Evolutionary conservation across 1,284 basidiomycete genomes (phyloP).

Genomic region (Fomes fomentarius): DNA sequence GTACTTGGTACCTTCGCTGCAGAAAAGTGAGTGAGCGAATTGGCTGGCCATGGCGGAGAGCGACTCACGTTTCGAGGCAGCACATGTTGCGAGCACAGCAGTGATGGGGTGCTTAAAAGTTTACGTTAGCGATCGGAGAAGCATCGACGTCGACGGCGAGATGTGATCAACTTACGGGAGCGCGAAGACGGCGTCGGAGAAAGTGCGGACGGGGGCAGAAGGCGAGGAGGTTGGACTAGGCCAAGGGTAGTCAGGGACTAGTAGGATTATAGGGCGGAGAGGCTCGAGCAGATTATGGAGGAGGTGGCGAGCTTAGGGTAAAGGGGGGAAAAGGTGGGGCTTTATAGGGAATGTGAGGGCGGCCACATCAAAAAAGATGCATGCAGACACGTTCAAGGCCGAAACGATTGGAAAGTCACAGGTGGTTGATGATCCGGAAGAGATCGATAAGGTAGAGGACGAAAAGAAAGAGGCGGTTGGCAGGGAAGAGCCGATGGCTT

Average conservation of each 20-base stretch:
- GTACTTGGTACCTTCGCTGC: conserved; percentile 74
- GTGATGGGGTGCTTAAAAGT: conserved; percentile 23
- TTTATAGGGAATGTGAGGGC: conserved; percentile 19
- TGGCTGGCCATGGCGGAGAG: conserved; percentile 17
- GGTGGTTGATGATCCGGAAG: conserved; percentile 33
- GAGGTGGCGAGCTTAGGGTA: conserved; percentile 22
- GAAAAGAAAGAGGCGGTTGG: conserved; percentile 19
- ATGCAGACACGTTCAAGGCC: conserved; percentile 23
- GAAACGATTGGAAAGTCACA: conserved; percentile 28
- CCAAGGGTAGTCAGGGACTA: too few relatives aligned
- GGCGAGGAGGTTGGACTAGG: not conserved
- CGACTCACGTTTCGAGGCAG: conserved; percentile 69
- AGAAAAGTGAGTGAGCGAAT: conserved; percentile 21
- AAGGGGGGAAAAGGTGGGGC: conserved; percentile 1
- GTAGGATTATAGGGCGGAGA: conserved; percentile 24
- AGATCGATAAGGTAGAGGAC: conserved; percentile 31
- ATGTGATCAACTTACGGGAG: conserved; percentile 23
- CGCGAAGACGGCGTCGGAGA: conserved; percentile 5
- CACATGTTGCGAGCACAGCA: conserved; percentile 53
- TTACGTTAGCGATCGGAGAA: conserved; percentile 25
- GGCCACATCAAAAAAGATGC: conserved; percentile 17
- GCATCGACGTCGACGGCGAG: conserved; percentile 5
- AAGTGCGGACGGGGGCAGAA: conserved; percentile 4
- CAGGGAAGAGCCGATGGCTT: conserved; percentile 21
- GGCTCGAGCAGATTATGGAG: conserved; percentile 23